Evolutionary conservation across 768 basidiomycete species (phyloP), one percentile per base, ranked within the genome.

Genomic region (Boletus patriciae): DNA sequence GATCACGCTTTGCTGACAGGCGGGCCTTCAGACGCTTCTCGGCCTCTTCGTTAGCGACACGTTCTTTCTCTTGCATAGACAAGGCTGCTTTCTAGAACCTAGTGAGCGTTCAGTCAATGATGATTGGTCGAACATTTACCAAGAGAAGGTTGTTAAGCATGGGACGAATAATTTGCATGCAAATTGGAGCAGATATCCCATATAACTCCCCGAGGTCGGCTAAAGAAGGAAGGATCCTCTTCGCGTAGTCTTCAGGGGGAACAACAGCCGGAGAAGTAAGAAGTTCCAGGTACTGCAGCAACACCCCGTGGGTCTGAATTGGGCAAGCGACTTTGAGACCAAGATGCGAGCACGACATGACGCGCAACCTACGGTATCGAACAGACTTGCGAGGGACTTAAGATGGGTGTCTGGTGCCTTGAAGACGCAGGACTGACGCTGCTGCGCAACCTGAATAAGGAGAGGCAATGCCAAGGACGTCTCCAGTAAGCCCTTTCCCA

Each of bases 151-250:
- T 75, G 60, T 90, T 84, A 43, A 91, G 76, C 52, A 89, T 86
- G 15, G 96, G 94, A 16, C 97, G 84, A 38, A 92, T 82, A 55
- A 98, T 88, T 68, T 95, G 93, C 91, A 98, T 97, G 51, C 94
- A 92, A 54, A 97, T 87, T 13, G 90, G 83, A 37, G 90, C 84
- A 56, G 86, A 84, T 44, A 99, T 84, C 8, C 88, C 90, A 71
- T 89, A 98, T 38, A 80, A 78, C 50, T 81, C 77, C 50, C 86
- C 86, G 10, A 98, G 80, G 29, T 91, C 88, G 2, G 76, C 73
- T 11, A 97, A 75, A 18, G 90, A 75, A 6, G 96, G 95, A 7
- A 95, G 74, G 23, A 92, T 77, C 63, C 81, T 84, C 42, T 80
- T 80, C 18, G 86, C 83, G 65, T 94, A 95, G 52, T 92, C 88